Evolutionary conservation across 805 yeast genomes (phyloP).

Genomic region (Schwanniomyces occidentalis): DNA sequence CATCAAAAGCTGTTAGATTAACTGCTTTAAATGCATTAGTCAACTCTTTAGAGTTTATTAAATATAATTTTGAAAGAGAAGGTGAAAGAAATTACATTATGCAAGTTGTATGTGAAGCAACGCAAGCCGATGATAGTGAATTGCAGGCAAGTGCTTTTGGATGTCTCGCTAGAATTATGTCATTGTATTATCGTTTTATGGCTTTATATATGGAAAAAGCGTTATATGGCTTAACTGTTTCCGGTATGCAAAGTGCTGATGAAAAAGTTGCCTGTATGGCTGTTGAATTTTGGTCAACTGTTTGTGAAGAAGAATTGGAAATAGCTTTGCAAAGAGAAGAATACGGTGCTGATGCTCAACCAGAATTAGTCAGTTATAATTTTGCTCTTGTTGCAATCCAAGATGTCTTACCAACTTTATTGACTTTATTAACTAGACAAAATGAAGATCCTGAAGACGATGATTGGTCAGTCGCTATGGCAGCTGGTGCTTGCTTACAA

Average conservation of each 20-base stretch:
- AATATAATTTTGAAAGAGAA: conserved; percentile 84
- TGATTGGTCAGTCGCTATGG: conserved; percentile 98
- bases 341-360: conserved; percentile 45
- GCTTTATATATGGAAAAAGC: conserved; percentile 97
- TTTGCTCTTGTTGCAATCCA: conserved; percentile 83
- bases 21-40: conserved; percentile 92
- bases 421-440: conserved; percentile 78
- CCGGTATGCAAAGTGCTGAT: conserved; percentile 84
- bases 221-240: conserved; percentile 80
- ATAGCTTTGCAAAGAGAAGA: conserved; percentile 69
- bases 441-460: conserved; percentile 94
- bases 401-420: conserved; percentile 85
- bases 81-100: conserved; percentile 95
- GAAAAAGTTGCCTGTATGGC: conserved; percentile 97
- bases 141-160: conserved; percentile 95
- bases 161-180: conserved; percentile 89
- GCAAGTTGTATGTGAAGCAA: conserved; percentile 99
- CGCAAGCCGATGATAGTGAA: conserved; percentile 82
- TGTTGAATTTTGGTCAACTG: conserved; percentile 98
- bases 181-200: conserved; percentile 86
- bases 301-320: conserved; percentile 96
- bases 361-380: conserved; percentile 59
- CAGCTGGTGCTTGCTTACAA: conserved; percentile 96
- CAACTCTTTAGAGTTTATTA: conserved; percentile 86
- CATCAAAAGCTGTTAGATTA: conserved; percentile 70